phyloP scores from a whole-genome alignment of 202 grass and related monocot genomes.

The Zoysia matrella region DNA sequence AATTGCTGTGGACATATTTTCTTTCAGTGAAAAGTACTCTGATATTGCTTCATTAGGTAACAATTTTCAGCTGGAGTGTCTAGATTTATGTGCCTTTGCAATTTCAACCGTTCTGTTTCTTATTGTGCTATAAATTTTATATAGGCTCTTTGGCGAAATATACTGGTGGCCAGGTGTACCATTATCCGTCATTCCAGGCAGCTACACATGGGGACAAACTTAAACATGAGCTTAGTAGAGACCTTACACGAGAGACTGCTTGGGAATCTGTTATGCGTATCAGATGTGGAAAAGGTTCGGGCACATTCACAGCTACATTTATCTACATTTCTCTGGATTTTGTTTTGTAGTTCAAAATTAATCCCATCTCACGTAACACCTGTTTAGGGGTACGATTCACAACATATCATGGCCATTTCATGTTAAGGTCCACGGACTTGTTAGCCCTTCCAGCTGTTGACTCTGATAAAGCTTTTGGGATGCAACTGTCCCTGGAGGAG shows the following conservation, averaged over 20 bases:
- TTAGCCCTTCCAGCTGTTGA: slow-evolving; percentile 98
- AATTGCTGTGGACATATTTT: slow-evolving; percentile 88
- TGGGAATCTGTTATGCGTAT: slow-evolving; percentile 99
- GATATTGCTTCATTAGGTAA: slow-evolving; percentile 96
- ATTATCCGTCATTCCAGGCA: slow-evolving; percentile 81
- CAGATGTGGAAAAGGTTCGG: slow-evolving; percentile 97
- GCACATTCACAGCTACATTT: slow-evolving; percentile 28
- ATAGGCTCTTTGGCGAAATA: slow-evolving; percentile 87
- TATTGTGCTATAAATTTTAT: slow-evolving; percentile 31
- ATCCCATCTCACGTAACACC: slow-evolving; percentile 22
- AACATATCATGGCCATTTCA: slow-evolving; percentile 97
- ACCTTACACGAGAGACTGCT: slow-evolving; percentile 90
- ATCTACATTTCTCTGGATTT: slow-evolving; percentile 7
- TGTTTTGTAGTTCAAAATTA: slow-evolving; percentile 14
- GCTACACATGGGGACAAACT: slow-evolving; percentile 78
- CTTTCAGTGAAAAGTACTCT: slow-evolving; percentile 85
- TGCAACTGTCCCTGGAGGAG: slow-evolving; percentile 90
- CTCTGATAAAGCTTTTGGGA: slow-evolving; percentile 93
- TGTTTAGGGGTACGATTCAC: slow-evolving; percentile 86
- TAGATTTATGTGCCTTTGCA: slow-evolving; percentile 8
- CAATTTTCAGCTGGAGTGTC: slow-evolving; percentile 14
- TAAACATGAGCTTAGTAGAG: slow-evolving; percentile 75
- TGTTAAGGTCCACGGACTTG: slow-evolving; percentile 95
- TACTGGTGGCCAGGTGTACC: slow-evolving; percentile 97
- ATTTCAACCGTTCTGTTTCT: slow-evolving; percentile 25